Conservation (phyloP, 805 yeast species). For the Candida easanensis region DNA sequence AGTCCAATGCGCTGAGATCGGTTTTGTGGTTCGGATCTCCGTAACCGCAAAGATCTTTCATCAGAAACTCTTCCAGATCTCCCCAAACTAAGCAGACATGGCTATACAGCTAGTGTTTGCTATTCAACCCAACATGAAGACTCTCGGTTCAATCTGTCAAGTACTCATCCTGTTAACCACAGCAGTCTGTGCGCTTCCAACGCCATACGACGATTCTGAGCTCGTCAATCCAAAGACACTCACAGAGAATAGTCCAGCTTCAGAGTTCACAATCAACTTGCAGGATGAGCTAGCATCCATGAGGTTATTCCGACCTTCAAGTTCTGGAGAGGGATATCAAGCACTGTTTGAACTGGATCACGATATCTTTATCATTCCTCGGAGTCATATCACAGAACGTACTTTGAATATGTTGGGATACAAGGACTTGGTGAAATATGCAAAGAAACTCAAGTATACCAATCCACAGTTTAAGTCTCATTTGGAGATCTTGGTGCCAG, state of each 20-base stretch:
- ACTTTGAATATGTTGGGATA: slow-evolving; percentile 28
- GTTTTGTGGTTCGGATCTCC: too few species aligned
- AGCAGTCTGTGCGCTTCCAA: neutral
- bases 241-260: neutral
- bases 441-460: slow-evolving; percentile 22
- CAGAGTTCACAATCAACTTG: slow-evolving; percentile 7
- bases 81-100: too few species aligned
- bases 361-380: slow-evolving; percentile 30
- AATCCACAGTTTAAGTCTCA: slow-evolving; percentile 16
- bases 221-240: slow-evolving; percentile 1
- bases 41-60: too few species aligned
- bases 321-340: neutral
- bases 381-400: slow-evolving; percentile 23
- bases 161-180: neutral
- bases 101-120: too few species aligned
- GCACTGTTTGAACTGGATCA: slow-evolving; percentile 10
- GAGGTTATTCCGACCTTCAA: neutral
- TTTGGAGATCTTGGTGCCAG: slow-evolving; percentile 31
- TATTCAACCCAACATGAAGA: neutral
- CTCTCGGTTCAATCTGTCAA: neutral
- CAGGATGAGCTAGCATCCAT: slow-evolving; percentile 12
- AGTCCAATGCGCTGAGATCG: too few species aligned
- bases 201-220: slow-evolving; percentile 2
- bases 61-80: too few species aligned
- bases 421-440: slow-evolving; percentile 22